A percentile compares a stretch with the other conserved stretches of the same genome.
These are phyloP conservation scores for Fusarium sp. DNA, from an alignment of 2,329 filamentous ascomycete genomes.

Conservation along the genomic window DNA sequence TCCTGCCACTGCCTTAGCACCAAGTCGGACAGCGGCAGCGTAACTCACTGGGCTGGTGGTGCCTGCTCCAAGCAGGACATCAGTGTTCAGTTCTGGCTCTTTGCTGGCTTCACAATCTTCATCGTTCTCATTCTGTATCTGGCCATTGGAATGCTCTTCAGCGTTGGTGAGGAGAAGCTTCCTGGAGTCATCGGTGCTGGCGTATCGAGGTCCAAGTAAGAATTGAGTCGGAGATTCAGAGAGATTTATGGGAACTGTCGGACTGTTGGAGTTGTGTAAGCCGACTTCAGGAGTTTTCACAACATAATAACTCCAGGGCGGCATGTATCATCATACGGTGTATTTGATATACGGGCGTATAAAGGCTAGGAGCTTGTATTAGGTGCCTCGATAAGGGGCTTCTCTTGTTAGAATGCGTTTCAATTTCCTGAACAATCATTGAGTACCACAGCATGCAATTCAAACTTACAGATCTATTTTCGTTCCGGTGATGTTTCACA, in stretches of 20 bases:
- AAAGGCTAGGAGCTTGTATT: constrained; percentile 51
- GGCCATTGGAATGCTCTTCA: constrained; percentile 84
- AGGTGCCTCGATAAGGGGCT: constrained; percentile 47
- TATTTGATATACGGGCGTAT: constrained; percentile 53
- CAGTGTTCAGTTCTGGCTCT: constrained; percentile 89
- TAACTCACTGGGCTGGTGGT: constrained; percentile 84
- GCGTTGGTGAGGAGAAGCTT: constrained; percentile 87
- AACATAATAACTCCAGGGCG: constrained; percentile 43
- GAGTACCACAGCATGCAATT: constrained; percentile 32
- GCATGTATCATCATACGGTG: constrained; percentile 52
- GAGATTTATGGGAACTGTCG: constrained; percentile 27
- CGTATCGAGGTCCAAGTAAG: constrained; percentile 80
- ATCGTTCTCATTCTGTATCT: constrained; percentile 78
- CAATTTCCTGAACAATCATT: constrained; percentile 32
- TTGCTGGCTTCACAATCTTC: constrained; percentile 80
- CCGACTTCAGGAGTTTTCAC: constrained; percentile 38
- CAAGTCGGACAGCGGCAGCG: constrained; percentile 69
- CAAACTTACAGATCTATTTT: neutral
- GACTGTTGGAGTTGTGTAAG: constrained; percentile 45
- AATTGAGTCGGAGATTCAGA: constrained; percentile 10
- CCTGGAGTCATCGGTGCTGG: constrained; percentile 97
- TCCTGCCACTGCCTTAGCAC: constrained; percentile 81
- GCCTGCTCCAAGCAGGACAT: constrained; percentile 94
- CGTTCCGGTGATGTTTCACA: neutral
- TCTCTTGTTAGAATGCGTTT: constrained; percentile 51